Evolutionary conservation across 164 flowering plant species (phyloP), one percentile per base, ranked within the genome.

Genomic region (Buxus sempervirens): DNA sequence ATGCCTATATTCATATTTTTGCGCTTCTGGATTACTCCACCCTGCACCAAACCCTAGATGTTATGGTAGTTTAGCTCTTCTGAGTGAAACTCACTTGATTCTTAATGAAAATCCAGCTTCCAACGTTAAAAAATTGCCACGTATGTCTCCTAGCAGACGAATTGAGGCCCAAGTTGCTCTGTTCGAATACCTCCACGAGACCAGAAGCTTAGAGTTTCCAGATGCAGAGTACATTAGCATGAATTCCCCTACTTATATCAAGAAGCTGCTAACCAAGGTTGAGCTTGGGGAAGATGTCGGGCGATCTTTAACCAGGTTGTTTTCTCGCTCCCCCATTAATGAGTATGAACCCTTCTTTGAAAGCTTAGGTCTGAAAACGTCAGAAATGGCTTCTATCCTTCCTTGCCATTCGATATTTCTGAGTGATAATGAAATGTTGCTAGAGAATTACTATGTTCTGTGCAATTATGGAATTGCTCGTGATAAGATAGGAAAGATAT

Each of bases 321-420:
- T 92, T 67, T 78, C 89, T 20, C 87, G 84, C 72, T 84, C 88
- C 63, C 98, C 96, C 6, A 82, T 90, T 62, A 90, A 92, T 77
- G 97, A 90, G 58, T 90, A 84, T 64, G 97, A 92, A 69, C 94
- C 96, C 0, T 90, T 92, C 78, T 86, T 92, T 59, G 98, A 92
- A 82, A 90, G 98, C 72, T 66, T 86, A 53, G 96, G 98, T 45
- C 66, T 92, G 82, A 70, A 78, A 48, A 90, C 84, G 12, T 59
- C 72, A 0, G 86, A 84, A 72, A 73, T 77, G 41, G 20, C 14
- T 14, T 53, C 67, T 2, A 36, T 81, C 55, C 91, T 92, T 71
- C 91, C 88, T 0, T 80, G 84, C 7, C 70, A 83, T 68, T 54
- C 81, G 73, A 76, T 86, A 75, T 90, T 83, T 68, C 70, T 92